A percentile compares a stretch with the other conserved stretches of the same genome.
Conservation (phyloP, 1,139 yeast genomes). For the Saccharomyces hybrid region DNA sequence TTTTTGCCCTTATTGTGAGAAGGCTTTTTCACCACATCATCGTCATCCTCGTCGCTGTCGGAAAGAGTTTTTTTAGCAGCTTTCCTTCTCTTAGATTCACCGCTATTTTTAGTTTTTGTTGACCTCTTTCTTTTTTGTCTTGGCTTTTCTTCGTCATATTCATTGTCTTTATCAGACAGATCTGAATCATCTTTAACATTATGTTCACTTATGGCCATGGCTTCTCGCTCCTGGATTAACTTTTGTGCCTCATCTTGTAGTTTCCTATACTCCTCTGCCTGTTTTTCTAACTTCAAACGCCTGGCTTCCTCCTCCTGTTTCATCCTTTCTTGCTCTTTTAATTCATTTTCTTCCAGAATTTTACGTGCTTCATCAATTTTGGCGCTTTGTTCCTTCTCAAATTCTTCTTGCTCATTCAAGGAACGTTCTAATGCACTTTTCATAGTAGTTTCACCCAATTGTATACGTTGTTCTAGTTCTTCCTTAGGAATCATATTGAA, state of each 20-base stretch:
- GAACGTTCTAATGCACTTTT: slow-evolving; percentile 63
- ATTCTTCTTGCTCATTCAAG: slow-evolving; percentile 63
- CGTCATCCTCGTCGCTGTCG: slow-evolving; percentile 12
- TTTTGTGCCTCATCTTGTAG: slow-evolving; percentile 77
- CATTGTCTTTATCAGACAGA: slow-evolving; percentile 28
- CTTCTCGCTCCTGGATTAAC: slow-evolving; percentile 36
- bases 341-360: slow-evolving; percentile 35
- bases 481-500: slow-evolving; percentile 68
- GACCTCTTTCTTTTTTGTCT: slow-evolving; percentile 14
- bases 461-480: slow-evolving; percentile 78
- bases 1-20: slow-evolving; percentile 33
- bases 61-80: slow-evolving; percentile 19
- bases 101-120: slow-evolving; percentile 21
- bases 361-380: slow-evolving; percentile 61
- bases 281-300: slow-evolving; percentile 38
- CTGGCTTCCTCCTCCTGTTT: slow-evolving; percentile 38
- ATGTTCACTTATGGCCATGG: slow-evolving; percentile 31
- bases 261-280: slow-evolving; percentile 53
- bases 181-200: slow-evolving; percentile 31
- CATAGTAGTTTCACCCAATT: slow-evolving; percentile 72
- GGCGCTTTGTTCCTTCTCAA: slow-evolving; percentile 48
- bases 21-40: slow-evolving; percentile 26
- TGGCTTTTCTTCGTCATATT: slow-evolving; percentile 17
- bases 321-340: slow-evolving; percentile 52
- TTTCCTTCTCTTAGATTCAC: slow-evolving; percentile 15